These are phyloP conservation scores for Monilinia fructigena DNA, from an alignment of 2,329 filamentous ascomycete species.

Conservation along the genomic window DNA sequence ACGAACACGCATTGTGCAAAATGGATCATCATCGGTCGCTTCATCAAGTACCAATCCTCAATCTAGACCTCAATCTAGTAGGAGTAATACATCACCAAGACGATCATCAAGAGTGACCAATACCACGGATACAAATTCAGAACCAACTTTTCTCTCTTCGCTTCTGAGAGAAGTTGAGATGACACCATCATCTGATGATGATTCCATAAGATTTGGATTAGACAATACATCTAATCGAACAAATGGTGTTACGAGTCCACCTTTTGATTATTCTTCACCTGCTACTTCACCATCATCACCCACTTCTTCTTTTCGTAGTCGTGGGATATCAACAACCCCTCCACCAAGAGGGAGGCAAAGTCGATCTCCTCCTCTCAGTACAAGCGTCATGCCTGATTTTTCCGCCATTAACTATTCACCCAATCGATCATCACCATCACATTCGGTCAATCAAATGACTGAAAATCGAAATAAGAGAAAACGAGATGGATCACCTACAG, in stretches of 20 bases:
- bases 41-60: conserved; percentile 15
- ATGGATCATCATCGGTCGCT: conserved; percentile 46
- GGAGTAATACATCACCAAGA: not conserved
- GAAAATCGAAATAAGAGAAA: conserved; percentile 33
- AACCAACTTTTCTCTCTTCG: conserved; percentile 81
- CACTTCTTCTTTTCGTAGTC: conserved; percentile 62
- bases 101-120: not conserved
- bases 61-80: not conserved
- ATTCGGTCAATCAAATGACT: conserved; percentile 19
- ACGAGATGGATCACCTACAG: conserved; percentile 30
- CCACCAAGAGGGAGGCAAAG: conserved; percentile 61
- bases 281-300: conserved; percentile 64
- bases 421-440: conserved; percentile 49
- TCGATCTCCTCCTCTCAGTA: conserved; percentile 68
- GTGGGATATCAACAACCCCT: conserved; percentile 66
- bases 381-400: conserved; percentile 70
- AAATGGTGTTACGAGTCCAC: conserved; percentile 38
- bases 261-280: conserved; percentile 58
- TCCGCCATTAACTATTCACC: conserved; percentile 74
- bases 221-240: conserved; percentile 30
- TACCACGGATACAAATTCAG: conserved; percentile 43
- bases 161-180: conserved; percentile 84
- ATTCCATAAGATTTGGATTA: conserved; percentile 41
- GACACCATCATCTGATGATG: conserved; percentile 57
- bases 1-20: conserved; percentile 67